Evolutionary conservation across 192 early-diverging fungal genomes (phyloP).

Genomic region (Phycomyces nitens): DNA sequence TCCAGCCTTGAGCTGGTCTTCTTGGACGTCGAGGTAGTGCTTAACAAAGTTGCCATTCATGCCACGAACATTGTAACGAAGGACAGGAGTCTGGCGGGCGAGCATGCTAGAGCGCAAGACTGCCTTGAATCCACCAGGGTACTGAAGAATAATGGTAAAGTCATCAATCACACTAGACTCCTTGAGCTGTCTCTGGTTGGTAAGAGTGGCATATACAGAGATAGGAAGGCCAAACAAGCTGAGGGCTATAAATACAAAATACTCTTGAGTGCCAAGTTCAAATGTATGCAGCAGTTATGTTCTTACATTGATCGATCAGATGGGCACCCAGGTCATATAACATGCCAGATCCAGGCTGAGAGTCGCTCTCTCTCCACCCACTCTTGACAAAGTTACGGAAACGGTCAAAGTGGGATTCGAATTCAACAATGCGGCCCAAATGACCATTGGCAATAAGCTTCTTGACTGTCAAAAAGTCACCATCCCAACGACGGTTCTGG

Average conservation of each 20-base stretch:
- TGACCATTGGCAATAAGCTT: slow-evolving; percentile 49
- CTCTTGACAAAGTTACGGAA: slow-evolving; percentile 66
- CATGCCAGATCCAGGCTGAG: slow-evolving; percentile 63
- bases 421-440: slow-evolving; percentile 66
- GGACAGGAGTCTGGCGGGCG: slow-evolving; percentile 51
- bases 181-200: slow-evolving; percentile 62
- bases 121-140: slow-evolving; percentile 57
- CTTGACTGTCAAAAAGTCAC: slow-evolving; percentile 74
- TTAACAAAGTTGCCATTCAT: slow-evolving; percentile 66
- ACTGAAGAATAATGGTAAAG: slow-evolving; percentile 61
- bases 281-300: background rate
- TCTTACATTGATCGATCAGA: slow-evolving; percentile 59
- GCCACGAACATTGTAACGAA: slow-evolving; percentile 65
- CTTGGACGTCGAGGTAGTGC: slow-evolving; percentile 68
- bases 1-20: slow-evolving; percentile 68
- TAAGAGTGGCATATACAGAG: slow-evolving; percentile 54
- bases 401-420: slow-evolving; percentile 73
- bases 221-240: slow-evolving; percentile 65
- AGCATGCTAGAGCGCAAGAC: slow-evolving; percentile 67
- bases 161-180: slow-evolving; percentile 54
- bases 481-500: slow-evolving; percentile 81
- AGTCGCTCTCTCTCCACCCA: slow-evolving; percentile 65
- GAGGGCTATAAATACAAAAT: slow-evolving; percentile 39
- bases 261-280: slow-evolving; percentile 24
- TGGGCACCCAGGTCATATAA: slow-evolving; percentile 70